A percentile compares a stretch with the other conserved stretches of the same genome.
Evolutionary conservation across 331 rosid species (phyloP).

Genomic region (Stylosanthes scabra): DNA sequence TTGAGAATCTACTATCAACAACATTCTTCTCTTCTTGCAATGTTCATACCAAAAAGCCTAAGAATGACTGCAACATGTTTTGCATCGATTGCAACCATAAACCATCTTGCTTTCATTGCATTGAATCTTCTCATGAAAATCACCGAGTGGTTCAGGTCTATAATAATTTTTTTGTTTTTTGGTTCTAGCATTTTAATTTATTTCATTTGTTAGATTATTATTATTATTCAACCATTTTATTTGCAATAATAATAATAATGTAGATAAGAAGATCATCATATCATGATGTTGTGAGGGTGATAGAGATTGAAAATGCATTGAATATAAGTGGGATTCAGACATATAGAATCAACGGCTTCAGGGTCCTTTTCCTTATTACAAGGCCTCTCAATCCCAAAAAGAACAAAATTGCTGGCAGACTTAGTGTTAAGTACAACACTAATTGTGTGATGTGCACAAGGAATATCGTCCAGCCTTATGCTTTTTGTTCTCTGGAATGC

Average conservation of each 20-base stretch:
- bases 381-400: constrained; percentile 44
- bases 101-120: constrained; percentile 60
- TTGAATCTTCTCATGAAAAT: constrained; percentile 49
- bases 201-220: background rate
- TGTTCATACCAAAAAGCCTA: constrained; percentile 41
- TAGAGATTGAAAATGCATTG: constrained; percentile 58
- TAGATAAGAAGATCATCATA: constrained; percentile 75
- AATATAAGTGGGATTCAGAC: constrained; percentile 64
- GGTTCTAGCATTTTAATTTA: background rate
- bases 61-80: constrained; percentile 66
- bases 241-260: background rate
- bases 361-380: constrained; percentile 64
- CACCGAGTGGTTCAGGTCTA: constrained; percentile 70
- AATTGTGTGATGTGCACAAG: constrained; percentile 60
- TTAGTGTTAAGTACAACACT: constrained; percentile 20
- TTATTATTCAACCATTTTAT: background rate
- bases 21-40: constrained; percentile 56
- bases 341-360: constrained; percentile 62
- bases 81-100: constrained; percentile 60
- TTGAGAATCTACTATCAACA: constrained; percentile 51
- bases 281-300: constrained; percentile 59
- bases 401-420: background rate
- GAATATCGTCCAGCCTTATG: constrained; percentile 53
- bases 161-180: background rate
- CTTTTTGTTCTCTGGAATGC: constrained; percentile 86